Evolutionary conservation across 345 rosid genomes (phyloP).

Genomic region (Psidium friedrichsthalianum): DNA sequence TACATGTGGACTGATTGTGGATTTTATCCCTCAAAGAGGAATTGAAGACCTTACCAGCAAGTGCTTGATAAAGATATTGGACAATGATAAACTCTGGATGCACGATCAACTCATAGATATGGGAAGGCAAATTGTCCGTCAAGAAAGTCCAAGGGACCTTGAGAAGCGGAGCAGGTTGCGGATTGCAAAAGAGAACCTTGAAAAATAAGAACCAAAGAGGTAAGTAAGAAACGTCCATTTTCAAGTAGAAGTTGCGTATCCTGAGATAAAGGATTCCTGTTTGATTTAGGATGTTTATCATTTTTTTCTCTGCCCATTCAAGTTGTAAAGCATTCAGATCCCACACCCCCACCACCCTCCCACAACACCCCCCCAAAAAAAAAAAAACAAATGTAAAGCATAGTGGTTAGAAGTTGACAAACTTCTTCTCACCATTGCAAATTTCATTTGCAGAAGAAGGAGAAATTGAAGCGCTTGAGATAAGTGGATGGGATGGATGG

Average conservation of each 20-base stretch:
- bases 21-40: background rate
- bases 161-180: background rate
- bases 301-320: background rate
- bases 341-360: too few relatives aligned
- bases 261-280: accelerated
- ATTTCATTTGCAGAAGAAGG: too few relatives aligned
- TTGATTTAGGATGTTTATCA: background rate
- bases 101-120: background rate
- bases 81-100: background rate
- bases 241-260: background rate
- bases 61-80: background rate
- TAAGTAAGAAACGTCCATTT: background rate
- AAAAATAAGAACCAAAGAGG: background rate
- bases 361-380: too few relatives aligned
- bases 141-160: background rate
- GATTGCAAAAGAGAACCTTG: background rate
- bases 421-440: background rate
- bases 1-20: background rate
- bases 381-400: accelerated
- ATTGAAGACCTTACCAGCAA: background rate
- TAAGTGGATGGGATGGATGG: too few relatives aligned
- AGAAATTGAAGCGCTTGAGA: too few relatives aligned
- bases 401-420: background rate
- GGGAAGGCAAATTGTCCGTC: background rate
- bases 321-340: background rate